Conservation (phyloP, 1,284 basidiomycete genomes). For the Ceratobasidium sp. region DNA sequence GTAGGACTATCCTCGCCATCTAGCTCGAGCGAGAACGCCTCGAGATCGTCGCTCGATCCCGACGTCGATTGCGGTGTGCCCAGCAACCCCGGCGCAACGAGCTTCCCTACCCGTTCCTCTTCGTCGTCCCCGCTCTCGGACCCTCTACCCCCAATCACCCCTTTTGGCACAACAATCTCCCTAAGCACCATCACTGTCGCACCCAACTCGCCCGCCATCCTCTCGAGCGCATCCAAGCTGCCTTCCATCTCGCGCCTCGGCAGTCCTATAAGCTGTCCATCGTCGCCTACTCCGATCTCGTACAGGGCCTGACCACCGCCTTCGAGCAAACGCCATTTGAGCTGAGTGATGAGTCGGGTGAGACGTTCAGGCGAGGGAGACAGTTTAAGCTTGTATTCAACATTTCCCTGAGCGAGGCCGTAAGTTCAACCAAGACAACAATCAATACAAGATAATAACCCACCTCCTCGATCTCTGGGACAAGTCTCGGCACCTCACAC, state of each 20-base stretch:
- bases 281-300: constrained; percentile 90
- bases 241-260: constrained; percentile 79
- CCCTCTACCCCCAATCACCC: neutral
- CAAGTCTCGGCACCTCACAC: constrained; percentile 67
- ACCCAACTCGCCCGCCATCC: constrained; percentile 93
- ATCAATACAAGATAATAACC: constrained; percentile 36
- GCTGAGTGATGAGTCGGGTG: constrained; percentile 83
- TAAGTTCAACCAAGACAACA: neutral
- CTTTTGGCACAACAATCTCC: constrained; percentile 79
- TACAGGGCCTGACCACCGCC: constrained; percentile 93
- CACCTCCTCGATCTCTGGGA: constrained; percentile 78
- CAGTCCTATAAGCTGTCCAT: constrained; percentile 87
- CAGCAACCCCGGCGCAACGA: neutral
- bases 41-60: constrained; percentile 29
- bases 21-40: constrained; percentile 42
- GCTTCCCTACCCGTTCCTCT: neutral
- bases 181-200: constrained; percentile 89
- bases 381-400: constrained; percentile 90
- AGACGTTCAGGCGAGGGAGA: constrained; percentile 59
- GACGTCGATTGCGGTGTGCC: constrained; percentile 4
- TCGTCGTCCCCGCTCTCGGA: neutral
- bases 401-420: constrained; percentile 68
- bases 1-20: constrained; percentile 43
- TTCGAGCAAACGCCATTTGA: constrained; percentile 94
- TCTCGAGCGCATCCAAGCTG: constrained; percentile 84